Percentiles rank a stretch among this genome's conserved stretches.
These are phyloP conservation scores for Naegleria lovaniensis DNA, from an alignment of 208 protist species.

Conservation along the genomic window DNA sequence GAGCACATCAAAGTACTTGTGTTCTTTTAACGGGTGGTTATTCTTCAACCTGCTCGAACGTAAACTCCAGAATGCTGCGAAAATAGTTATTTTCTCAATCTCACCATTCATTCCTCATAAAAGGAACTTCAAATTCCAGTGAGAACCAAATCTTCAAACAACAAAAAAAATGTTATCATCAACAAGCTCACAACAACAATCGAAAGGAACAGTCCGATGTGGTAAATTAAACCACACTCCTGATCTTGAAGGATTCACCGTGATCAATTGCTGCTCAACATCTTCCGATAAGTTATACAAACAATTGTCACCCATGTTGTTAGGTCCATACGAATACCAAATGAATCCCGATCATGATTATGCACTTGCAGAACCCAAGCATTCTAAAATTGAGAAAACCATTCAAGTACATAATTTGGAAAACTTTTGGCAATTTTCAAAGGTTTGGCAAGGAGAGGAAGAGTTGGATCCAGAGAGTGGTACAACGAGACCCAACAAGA, in stretches of 20 bases:
- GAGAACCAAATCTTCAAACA: no score
- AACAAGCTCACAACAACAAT: no score
- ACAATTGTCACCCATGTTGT: constrained; percentile 7
- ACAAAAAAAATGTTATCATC: no score
- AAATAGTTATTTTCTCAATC: no score
- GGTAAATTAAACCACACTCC: background rate
- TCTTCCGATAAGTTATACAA: background rate
- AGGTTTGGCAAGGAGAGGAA: constrained; percentile 24
- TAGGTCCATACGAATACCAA: constrained; percentile 14
- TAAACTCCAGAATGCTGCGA: no score
- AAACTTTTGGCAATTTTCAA: constrained; percentile 26
- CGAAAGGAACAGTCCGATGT: background rate
- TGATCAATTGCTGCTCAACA: background rate
- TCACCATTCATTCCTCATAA: no score
- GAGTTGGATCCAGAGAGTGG: background rate
- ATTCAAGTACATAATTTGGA: background rate
- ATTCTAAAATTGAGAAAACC: background rate
- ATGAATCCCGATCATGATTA: background rate
- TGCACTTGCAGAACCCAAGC: background rate
- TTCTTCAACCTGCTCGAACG: no score
- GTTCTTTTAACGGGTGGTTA: background rate
- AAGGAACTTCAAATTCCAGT: no score
- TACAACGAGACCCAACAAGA: background rate
- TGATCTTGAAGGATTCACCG: background rate
- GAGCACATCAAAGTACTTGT: background rate